Evolutionary conservation across 306 rosid species (phyloP), one percentile per base, ranked within the genome.

Genomic region (Datisca glomerata): DNA sequence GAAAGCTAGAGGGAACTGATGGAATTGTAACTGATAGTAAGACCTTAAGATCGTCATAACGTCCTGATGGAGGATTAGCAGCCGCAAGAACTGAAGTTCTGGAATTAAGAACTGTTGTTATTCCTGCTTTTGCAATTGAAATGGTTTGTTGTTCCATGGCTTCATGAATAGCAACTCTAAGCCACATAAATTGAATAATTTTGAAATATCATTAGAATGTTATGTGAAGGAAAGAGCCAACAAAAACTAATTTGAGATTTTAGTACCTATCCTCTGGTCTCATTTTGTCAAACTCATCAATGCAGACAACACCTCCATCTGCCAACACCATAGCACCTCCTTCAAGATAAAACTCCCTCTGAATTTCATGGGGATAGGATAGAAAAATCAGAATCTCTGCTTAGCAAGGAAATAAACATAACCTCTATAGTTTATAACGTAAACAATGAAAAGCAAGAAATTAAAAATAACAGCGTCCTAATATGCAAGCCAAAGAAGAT

Each of bases 281-380:
- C 98, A 89, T 89, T 70, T 89, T 89, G 76, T 89, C 95, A 52
- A 89, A 89, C 79, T 89, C 98, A 43, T 89, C 98, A 21, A 89
- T 89, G 60, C 98, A 89, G 42, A 89, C 98, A 70, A 84, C 95
- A 50, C 95, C 98, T 23, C 98, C 98, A 62, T 89, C 98, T 13
- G 93, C 98, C 79, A 89, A 75, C 67, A 89, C 93, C 98, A 89
- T 84, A 45, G 98, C 98, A 49, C 98, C 98, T 66, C 98, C 98
- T 78, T 89, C 98, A 56, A 89, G 98, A 70, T 89, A 89, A 65
- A 89, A 89, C 66, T 89, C 98, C 12, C 95, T 91, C 98, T 89
- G 68, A 52, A 64, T 51, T 48, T 35, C 27, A 65, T 56, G 54
- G 6, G 49, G 23, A 37, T 33, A 18, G n/a, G 19, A 38, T 0